Evolutionary conservation across 2,329 filamentous ascomycete species (phyloP), one percentile per base, ranked within the genome.

Genomic region (Apiospora kogelbergensis): DNA sequence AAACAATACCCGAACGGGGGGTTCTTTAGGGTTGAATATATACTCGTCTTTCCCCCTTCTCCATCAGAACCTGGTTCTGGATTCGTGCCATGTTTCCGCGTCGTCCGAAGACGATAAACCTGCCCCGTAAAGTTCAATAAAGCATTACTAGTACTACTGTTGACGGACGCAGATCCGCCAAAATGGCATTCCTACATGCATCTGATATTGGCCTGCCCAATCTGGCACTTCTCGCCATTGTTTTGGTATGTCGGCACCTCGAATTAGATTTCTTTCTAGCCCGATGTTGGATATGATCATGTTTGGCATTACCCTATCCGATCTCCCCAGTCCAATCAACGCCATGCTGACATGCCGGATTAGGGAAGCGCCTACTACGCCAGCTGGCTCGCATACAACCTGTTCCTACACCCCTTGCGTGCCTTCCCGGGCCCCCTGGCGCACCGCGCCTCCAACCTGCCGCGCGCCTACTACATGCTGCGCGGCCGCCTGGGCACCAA

Each of bases 331-430:
- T 17, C 63, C 63, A 44, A 65, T 65, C 63, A 42, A 20, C 17
- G 22, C 63, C 63, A 6, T 24, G 63, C 63, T 65, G 24, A 65
- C 41, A 13, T 44, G 22, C 63, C 63, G n/a, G 9, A 65, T 65
- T 22, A 76, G 74, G 67, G 41, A 68, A 45, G 66, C n/a, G 37
- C 70, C 17, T 76, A 74, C 40, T 37, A 74, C 3, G 15, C 75
- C 30, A 73, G 70, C 66, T 68, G 3, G 22, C 48, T 68, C n/a
- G 64, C 77, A 44, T 76, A 77, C 68, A 75, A 76, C 40, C 40
- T 79, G 7, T 76, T 75, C 69, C 69, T 79, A 22, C 74, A 76
- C 46, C 78, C 77, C 7, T 71, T 79, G 11, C 65, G 70, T 3
- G 53, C 66, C 26, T 76, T 71, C 45, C 77, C 78, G 9, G 77